Base-by-base conservation (phyloP, 441 rosid genomes). In the Rhodomyrtus psidioides region DNA sequence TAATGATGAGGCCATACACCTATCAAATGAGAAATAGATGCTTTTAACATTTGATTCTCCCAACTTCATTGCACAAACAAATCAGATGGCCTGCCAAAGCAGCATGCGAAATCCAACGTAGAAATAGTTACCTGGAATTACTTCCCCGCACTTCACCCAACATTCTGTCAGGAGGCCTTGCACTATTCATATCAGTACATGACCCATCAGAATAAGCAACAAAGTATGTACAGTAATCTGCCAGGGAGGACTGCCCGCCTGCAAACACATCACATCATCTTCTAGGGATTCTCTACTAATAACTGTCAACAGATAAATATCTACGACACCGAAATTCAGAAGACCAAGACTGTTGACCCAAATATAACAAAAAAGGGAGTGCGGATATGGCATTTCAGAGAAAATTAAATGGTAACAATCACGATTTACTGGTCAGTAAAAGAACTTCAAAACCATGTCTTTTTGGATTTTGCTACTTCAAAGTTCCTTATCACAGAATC, bases 121-220 rank as follows among this genome's bases (percentile, higher is more conserved):
- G 74, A 60, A 53, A 46, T 53, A 24, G 58, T 27, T 82, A 95
- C 99, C 99, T 95, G 88, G 99, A 97, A 90, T 89, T 93, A 85
- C 95, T 90, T 75, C 99, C 99, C 85, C 99, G 92, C 87, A 95
- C 98, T 94, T 97, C 99, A 87, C 99, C 99, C 90, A 97, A 88
- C 99, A 95, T 96, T 91, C 97, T 96, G 88, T 97, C 99, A 16
- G 99, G 99, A 19, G 97, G 92, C 75, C 99, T 93, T 81, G 99
- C 98, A 89, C 98, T 96, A 83, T 94, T 95, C 82, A 92, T 90
- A 87, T 96, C 99, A 26, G 98, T 97, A 89, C 99, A 97, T 51
- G 99, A 97, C 85, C 99, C 99, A 91, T 97, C 99, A 84, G 99
- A 97, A 87, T 97, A 97, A 24, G 99, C 99, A 87, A 97, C 99